A percentile compares a stretch with the other conserved stretches of the same genome.
Evolutionary conservation across 306 rosid genomes (phyloP).

Genomic region (Biancaea sappan): DNA sequence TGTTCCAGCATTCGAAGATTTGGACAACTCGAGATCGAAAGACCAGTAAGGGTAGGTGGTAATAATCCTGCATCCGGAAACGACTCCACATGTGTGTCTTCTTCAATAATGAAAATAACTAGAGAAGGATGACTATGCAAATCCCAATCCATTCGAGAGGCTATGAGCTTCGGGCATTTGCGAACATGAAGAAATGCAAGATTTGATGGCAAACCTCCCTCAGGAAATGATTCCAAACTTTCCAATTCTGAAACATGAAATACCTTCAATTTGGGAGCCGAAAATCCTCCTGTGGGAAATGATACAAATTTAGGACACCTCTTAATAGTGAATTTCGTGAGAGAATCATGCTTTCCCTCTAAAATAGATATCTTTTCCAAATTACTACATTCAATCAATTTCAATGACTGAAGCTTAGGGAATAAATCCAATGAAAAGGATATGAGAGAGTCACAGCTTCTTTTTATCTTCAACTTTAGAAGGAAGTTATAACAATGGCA

Average conservation of each 20-base stretch:
- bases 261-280: background rate
- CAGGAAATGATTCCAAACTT: conserved; percentile 4
- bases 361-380: background rate
- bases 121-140: background rate
- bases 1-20: background rate
- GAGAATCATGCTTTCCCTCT: background rate
- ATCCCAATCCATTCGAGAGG: conserved; percentile 6
- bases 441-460: background rate
- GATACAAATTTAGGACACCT: background rate
- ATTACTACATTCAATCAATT: background rate
- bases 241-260: background rate
- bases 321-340: background rate
- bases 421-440: background rate
- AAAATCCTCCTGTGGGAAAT: background rate
- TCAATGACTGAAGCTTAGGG: background rate
- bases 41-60: background rate
- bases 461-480: background rate
- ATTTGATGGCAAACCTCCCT: conserved; percentile 7
- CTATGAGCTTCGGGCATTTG: background rate
- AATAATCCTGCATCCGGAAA: conserved; percentile 1
- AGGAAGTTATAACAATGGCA: background rate
- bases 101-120: background rate
- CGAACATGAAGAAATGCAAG: background rate
- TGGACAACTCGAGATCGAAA: background rate
- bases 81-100: background rate